Evolutionary conservation across 2,329 filamentous ascomycete genomes (phyloP).

Genomic region (Alternaria solani): DNA sequence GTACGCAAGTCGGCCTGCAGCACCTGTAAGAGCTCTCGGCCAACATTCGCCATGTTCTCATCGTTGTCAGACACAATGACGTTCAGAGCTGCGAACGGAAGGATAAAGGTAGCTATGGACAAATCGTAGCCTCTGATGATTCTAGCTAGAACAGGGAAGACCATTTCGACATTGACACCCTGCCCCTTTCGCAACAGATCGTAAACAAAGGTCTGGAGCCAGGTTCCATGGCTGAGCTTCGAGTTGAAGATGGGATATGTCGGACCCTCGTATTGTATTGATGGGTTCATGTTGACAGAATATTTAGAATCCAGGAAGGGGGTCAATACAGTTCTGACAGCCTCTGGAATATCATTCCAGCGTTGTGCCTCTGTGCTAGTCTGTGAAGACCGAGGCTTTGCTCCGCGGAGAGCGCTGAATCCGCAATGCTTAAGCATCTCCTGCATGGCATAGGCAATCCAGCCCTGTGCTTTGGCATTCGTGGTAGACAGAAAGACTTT

Average conservation of each 20-base stretch:
- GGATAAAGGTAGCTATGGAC: slow-evolving; percentile 83
- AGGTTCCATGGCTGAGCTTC: slow-evolving; percentile 75
- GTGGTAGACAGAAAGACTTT: slow-evolving; percentile 91
- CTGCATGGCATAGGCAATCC: slow-evolving; percentile 94
- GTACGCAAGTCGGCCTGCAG: slow-evolving; percentile 69
- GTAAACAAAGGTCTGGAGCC: slow-evolving; percentile 81
- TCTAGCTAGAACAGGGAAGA: slow-evolving; percentile 83
- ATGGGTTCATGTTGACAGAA: slow-evolving; percentile 62
- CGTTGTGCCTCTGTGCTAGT: slow-evolving; percentile 69
- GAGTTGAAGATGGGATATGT: slow-evolving; percentile 80
- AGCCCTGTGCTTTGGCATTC: slow-evolving; percentile 86
- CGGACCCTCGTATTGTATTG: slow-evolving; percentile 35
- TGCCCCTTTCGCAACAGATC: slow-evolving; percentile 83
- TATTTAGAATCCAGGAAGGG: slow-evolving; percentile 90
- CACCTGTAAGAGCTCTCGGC: slow-evolving; percentile 77
- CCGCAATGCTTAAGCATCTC: slow-evolving; percentile 82
- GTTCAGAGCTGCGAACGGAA: slow-evolving; percentile 88
- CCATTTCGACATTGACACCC: slow-evolving; percentile 73
- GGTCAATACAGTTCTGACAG: slow-evolving; percentile 79
- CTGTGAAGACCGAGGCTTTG: slow-evolving; percentile 63
- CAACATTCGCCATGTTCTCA: slow-evolving; percentile 69
- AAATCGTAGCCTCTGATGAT: slow-evolving; percentile 87
- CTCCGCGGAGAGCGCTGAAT: slow-evolving; percentile 66
- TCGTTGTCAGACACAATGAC: slow-evolving; percentile 77
- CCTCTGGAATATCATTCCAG: slow-evolving; percentile 81